A percentile compares a stretch with the other conserved stretches of the same genome.
Conservation (phyloP, 2,329 filamentous ascomycete genomes). For the Xylaria sp. region DNA sequence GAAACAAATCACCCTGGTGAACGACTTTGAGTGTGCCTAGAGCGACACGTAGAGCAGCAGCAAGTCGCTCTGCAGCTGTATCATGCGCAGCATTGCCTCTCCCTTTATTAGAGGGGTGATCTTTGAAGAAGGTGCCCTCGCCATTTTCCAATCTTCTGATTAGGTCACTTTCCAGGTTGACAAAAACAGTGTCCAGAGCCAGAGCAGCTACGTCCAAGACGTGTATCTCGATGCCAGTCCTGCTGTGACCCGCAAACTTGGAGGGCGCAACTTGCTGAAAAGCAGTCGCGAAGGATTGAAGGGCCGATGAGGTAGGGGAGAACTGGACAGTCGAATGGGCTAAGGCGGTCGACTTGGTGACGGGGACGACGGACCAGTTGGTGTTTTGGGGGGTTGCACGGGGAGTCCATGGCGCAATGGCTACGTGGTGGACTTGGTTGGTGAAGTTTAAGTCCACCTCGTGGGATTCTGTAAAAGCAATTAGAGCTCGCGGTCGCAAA, state of each 20-base stretch:
- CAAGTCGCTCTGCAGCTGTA: slow-evolving; percentile 62
- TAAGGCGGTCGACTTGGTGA: slow-evolving; percentile 67
- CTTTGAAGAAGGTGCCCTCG: slow-evolving; percentile 79
- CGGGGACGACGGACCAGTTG: slow-evolving; percentile 85
- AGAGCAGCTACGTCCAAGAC: slow-evolving; percentile 82
- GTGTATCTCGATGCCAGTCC: slow-evolving; percentile 81
- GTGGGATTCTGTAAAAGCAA: slow-evolving; percentile 35
- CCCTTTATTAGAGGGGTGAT: slow-evolving; percentile 52
- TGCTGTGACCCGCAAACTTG: slow-evolving; percentile 73
- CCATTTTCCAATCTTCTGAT: slow-evolving; percentile 81
- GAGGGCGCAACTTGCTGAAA: slow-evolving; percentile 77
- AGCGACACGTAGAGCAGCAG: slow-evolving; percentile 73
- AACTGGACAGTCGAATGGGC: slow-evolving; percentile 81
- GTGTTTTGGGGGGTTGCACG: slow-evolving; percentile 62
- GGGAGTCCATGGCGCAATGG: slow-evolving; percentile 76
- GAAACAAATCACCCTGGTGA: slow-evolving; percentile 80
- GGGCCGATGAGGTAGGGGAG: slow-evolving; percentile 71
- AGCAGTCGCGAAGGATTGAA: slow-evolving; percentile 79
- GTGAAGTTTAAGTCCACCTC: slow-evolving; percentile 39
- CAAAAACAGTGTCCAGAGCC: slow-evolving; percentile 82
- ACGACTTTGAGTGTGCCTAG: slow-evolving; percentile 76
- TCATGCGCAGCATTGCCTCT: slow-evolving; percentile 40
- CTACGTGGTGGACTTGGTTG: slow-evolving; percentile 64
- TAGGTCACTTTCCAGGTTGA: slow-evolving; percentile 81
- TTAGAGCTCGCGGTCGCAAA: slow-evolving; percentile 16